phyloP scores from a whole-genome alignment of 192 early-diverging fungal genomes.

The Backusella mclennaniae region DNA sequence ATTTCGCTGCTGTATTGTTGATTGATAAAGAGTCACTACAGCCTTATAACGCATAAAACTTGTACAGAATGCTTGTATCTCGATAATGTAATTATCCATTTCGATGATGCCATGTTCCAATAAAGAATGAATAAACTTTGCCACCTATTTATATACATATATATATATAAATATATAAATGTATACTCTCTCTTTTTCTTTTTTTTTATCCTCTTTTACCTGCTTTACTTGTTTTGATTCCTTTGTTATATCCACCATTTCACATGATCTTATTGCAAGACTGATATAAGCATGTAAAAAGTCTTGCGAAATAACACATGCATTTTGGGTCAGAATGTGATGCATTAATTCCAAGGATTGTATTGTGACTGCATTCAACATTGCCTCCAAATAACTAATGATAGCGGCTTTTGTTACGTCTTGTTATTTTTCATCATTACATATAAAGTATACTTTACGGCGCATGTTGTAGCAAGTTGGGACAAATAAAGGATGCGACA shows the following conservation, averaged over 20 bases:
- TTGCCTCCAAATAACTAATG: slow-evolving; percentile 13
- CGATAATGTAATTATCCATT: slow-evolving; percentile 13
- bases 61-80: slow-evolving; percentile 19
- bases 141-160: slow-evolving; percentile 8
- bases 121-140: slow-evolving; percentile 21
- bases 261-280: slow-evolving; percentile 15
- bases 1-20: neutral
- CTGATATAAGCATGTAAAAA: slow-evolving; percentile 17
- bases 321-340: neutral
- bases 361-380: neutral
- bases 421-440: no score
- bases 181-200: neutral
- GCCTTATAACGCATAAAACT: slow-evolving; percentile 12
- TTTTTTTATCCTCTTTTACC: neutral
- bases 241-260: neutral
- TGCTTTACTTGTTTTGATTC: slow-evolving; percentile 10
- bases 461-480: neutral
- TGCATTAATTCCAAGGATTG: slow-evolving; percentile 18
- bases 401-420: neutral
- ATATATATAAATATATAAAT: no score
- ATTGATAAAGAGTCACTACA: neutral
- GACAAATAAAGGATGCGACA: slow-evolving; percentile 1
- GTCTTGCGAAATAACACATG: neutral
- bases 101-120: slow-evolving; percentile 9
- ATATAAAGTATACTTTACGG: neutral